Evolutionary conservation across 2,329 filamentous ascomycete genomes (phyloP).

Genomic region (Xylariaceae sp.): DNA sequence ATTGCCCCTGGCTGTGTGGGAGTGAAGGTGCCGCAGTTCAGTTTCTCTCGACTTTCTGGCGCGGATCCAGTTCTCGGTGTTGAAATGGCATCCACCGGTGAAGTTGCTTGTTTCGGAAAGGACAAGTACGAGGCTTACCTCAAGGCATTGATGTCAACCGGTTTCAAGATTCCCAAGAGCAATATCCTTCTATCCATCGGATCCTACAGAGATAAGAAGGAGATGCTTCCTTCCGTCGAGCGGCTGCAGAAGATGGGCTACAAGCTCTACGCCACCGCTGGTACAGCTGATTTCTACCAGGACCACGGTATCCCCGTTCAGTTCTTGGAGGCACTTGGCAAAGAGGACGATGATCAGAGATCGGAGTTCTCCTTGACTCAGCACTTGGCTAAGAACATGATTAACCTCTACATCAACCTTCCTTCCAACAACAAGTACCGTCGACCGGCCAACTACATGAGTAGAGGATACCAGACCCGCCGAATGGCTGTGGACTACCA

Average conservation of each 20-base stretch:
- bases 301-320: conserved; percentile 89
- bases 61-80: conserved; percentile 95
- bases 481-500: conserved; percentile 98
- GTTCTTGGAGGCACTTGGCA: conserved; percentile 81
- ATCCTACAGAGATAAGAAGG: conserved; percentile 95
- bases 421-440: conserved; percentile 98
- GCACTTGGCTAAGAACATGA: conserved; percentile 94
- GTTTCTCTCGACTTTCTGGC: conserved; percentile 92
- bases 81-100: conserved; percentile 98
- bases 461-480: conserved; percentile 91
- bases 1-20: conserved; percentile 80
- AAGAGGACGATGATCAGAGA: conserved; percentile 76
- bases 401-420: conserved; percentile 97
- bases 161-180: conserved; percentile 92
- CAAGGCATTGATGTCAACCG: conserved; percentile 91
- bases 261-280: conserved; percentile 92
- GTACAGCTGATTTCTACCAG: conserved; percentile 93
- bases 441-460: conserved; percentile 96
- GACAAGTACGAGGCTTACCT: conserved; percentile 98
- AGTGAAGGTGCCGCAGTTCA: conserved; percentile 98
- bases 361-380: conserved; percentile 96
- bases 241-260: conserved; percentile 88
- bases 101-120: conserved; percentile 91
- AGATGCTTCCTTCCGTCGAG: conserved; percentile 88
- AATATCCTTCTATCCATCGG: conserved; percentile 95